Percentiles rank a stretch among this genome's conserved stretches.
Conservation (phyloP, 192 early-diverging fungal species). For the Coemansia sp. region DNA sequence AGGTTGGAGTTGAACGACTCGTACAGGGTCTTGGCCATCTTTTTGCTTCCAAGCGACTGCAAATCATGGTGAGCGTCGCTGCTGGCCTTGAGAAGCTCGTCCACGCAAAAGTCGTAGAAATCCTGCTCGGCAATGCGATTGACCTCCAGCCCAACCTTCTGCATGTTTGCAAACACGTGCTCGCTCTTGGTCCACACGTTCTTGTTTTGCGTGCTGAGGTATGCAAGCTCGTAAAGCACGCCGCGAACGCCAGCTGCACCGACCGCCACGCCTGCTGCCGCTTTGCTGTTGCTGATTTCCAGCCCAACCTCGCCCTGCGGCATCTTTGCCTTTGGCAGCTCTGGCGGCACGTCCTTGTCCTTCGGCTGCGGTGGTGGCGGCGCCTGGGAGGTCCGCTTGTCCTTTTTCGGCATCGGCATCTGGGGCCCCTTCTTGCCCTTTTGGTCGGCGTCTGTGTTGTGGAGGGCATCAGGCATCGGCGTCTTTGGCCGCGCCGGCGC, state of each 20-base stretch:
- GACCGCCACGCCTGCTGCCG: constrained; percentile 4
- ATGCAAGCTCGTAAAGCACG: constrained; percentile 47
- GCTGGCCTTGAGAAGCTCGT: constrained; percentile 54
- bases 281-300: constrained; percentile 4
- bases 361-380: background rate
- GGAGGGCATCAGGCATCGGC: constrained; percentile 12
- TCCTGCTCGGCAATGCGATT: constrained; percentile 55
- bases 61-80: constrained; percentile 49
- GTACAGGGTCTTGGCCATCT: constrained; percentile 41
- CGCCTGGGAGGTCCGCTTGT: background rate
- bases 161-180: constrained; percentile 44
- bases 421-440: too few relatives aligned
- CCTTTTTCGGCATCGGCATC: background rate
- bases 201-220: constrained; percentile 51
- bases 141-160: constrained; percentile 45
- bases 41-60: constrained; percentile 47
- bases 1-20: constrained; percentile 53
- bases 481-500: constrained; percentile 5
- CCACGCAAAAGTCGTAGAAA: constrained; percentile 56
- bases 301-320: constrained; percentile 34
- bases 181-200: constrained; percentile 49
- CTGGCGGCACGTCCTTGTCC: constrained; percentile 1
- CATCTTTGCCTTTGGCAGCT: constrained; percentile 23
- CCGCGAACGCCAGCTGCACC: constrained; percentile 28
- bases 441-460: background rate